Evolutionary conservation across 208 protist genomes (phyloP).

Genomic region (Trypanosoma mega): DNA sequence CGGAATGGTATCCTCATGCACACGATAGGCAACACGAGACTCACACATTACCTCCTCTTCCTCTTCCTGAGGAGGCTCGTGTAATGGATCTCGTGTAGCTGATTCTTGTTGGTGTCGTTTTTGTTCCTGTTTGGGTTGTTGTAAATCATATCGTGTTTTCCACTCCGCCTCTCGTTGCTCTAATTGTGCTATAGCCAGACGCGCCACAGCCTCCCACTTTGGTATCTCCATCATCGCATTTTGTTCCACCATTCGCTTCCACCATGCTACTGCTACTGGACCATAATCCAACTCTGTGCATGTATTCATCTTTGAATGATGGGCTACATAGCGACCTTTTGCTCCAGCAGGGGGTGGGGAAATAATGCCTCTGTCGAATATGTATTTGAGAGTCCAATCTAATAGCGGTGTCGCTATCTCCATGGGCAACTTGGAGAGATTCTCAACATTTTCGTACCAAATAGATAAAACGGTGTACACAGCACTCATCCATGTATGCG

Average conservation of each 20-base stretch:
- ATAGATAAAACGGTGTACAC: conserved; percentile 24
- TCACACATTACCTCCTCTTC: too few relatives aligned
- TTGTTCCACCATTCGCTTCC: conserved; percentile 6
- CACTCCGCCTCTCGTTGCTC: conserved; percentile 12
- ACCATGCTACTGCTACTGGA: conserved; percentile 3
- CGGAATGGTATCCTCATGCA: too few relatives aligned
- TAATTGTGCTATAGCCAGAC: conserved; percentile 10
- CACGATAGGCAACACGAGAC: too few relatives aligned
- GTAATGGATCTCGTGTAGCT: too few relatives aligned
- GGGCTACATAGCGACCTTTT: too few relatives aligned
- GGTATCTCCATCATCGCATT: conserved; percentile 8
- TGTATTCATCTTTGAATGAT: too few relatives aligned
- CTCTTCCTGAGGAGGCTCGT: too few relatives aligned
- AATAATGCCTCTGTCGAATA: conserved; percentile 22
- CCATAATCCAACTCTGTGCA: not conserved
- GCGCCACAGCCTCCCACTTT: conserved; percentile 23
- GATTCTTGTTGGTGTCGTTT: too few relatives aligned
- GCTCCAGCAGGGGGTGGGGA: not conserved
- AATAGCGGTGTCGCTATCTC: conserved; percentile 14
- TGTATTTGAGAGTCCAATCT: conserved; percentile 3
- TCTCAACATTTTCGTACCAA: conserved; percentile 2
- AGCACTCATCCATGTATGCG: conserved; percentile 17
- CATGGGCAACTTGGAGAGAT: not conserved
- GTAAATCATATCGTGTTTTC: not conserved
- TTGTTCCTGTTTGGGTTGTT: too few relatives aligned